Conservation (phyloP, 2,329 filamentous ascomycete genomes). For the Talaromyces sp. region DNA sequence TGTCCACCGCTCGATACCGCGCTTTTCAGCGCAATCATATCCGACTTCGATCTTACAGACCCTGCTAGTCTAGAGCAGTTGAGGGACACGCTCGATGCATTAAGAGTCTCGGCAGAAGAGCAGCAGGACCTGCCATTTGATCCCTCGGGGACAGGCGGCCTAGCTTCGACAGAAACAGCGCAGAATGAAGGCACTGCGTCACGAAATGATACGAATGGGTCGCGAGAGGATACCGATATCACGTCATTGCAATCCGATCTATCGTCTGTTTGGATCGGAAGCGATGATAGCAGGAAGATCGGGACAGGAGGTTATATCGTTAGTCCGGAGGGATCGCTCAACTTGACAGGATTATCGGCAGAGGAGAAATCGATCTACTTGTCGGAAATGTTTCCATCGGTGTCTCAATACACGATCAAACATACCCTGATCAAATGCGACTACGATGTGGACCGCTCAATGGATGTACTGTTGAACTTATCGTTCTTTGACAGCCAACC, state of each 20-base stretch:
- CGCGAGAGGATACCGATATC: conserved; percentile 46
- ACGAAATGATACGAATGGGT: conserved; percentile 34
- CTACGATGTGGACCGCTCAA: conserved; percentile 64
- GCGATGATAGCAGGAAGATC: conserved; percentile 21
- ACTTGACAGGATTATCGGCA: conserved; percentile 32
- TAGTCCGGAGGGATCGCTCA: conserved; percentile 27
- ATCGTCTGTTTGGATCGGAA: conserved; percentile 32
- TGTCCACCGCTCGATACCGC: conserved; percentile 72
- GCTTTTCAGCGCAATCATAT: conserved; percentile 69
- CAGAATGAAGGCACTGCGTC: conserved; percentile 30
- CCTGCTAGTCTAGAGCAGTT: conserved; percentile 52
- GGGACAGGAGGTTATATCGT: conserved; percentile 25
- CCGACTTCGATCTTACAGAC: conserved; percentile 65
- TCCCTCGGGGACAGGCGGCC: conserved; percentile 64
- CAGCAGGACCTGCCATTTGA: conserved; percentile 65
- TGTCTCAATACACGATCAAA: conserved; percentile 63
- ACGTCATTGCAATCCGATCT: conserved; percentile 50
- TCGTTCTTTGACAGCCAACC: conserved; percentile 69
- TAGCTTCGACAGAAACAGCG: conserved; percentile 25
- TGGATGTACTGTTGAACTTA: conserved; percentile 77
- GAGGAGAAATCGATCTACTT: conserved; percentile 63
- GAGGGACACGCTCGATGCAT: conserved; percentile 57
- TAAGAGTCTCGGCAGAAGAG: conserved; percentile 70
- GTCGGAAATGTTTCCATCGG: conserved; percentile 65
- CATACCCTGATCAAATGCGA: conserved; percentile 64